A percentile compares a stretch with the other conserved stretches of the same genome.
These are phyloP conservation scores for Parsonsia alboflavescens DNA, from an alignment of 257 asterid genomes.

Conservation along the genomic window DNA sequence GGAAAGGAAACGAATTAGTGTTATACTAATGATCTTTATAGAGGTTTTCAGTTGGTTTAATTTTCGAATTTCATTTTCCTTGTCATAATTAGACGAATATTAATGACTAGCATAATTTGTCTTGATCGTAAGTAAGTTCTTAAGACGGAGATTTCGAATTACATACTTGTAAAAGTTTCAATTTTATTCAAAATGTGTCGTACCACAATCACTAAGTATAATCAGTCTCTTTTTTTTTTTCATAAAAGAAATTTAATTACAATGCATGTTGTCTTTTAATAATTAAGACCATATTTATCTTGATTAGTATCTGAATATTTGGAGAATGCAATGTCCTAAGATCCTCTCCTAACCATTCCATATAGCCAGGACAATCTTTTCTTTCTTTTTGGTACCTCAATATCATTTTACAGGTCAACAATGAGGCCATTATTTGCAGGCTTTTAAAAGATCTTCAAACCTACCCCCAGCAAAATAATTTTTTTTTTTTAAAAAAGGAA, in stretches of 20 bases:
- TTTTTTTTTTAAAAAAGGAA: too few relatives aligned
- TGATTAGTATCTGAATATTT: not conserved
- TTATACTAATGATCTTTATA: not conserved
- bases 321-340: not conserved
- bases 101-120: too few relatives aligned
- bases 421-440: not conserved
- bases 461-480: not conserved
- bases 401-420: not conserved
- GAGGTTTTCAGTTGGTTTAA: too few relatives aligned
- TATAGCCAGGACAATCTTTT: not conserved
- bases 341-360: not conserved
- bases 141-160: too few relatives aligned
- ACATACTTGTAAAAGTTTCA: too few relatives aligned
- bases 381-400: not conserved
- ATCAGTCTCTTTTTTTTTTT: too few relatives aligned
- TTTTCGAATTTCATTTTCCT: too few relatives aligned
- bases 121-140: too few relatives aligned
- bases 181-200: conserved; percentile 4
- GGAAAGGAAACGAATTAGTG: too few relatives aligned
- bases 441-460: not conserved
- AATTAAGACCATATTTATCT: not conserved
- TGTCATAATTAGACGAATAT: too few relatives aligned
- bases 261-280: not conserved
- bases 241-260: too few relatives aligned
- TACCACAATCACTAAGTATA: not conserved